Evolutionary conservation across 176 grass and related monocot genomes (phyloP), one percentile per base, ranked within the genome.

Genomic region (Avena insularis): DNA sequence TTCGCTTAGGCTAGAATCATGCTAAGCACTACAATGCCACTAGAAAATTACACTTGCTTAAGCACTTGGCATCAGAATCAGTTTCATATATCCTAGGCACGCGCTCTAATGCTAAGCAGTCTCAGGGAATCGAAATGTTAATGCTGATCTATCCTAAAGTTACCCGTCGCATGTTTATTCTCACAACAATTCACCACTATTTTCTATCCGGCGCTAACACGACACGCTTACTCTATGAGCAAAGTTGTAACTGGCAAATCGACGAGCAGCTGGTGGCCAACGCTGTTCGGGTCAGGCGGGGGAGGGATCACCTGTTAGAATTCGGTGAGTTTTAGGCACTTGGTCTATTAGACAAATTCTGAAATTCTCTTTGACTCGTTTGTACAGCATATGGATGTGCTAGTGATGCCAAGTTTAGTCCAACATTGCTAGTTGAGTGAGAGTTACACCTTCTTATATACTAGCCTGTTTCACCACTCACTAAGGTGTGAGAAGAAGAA

Each of bases 261-360:
- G 45, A 85, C 86, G 29, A 81, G 79, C 82, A 71, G 61, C 20
- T 81, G 69, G 40, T 53, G 86, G 16, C 36, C 85, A 66, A 20
- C 43, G 21, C 40, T 19, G n/a, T 49, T 21, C 15, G 8, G 7
- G 8, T 11, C 27, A 66, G 65, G 49, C 17, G 31, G 1, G 71
- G 25, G 14, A 20, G 65, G 23, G 8, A 10, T 77, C 68, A 23
- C 23, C 23, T 23, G 23, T 23, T 23, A 0, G 23, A 23, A 23
- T 0, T 23, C 0, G 23, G 23, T 23, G 23, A 23, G 23, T 23
- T 23, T 23, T 23, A 23, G 23, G 23, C 23, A 0, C 0, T 23
- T 23, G 23, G 23, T 23, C 23, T 23, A 23, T 23, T 23, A 23
- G 23, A 23, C 23, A 23, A 23, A 23, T 23, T 23, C 23, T 23